Evolutionary conservation across 176 grass and related monocot genomes (phyloP).

Genomic region (Phyllostachys edulis): DNA sequence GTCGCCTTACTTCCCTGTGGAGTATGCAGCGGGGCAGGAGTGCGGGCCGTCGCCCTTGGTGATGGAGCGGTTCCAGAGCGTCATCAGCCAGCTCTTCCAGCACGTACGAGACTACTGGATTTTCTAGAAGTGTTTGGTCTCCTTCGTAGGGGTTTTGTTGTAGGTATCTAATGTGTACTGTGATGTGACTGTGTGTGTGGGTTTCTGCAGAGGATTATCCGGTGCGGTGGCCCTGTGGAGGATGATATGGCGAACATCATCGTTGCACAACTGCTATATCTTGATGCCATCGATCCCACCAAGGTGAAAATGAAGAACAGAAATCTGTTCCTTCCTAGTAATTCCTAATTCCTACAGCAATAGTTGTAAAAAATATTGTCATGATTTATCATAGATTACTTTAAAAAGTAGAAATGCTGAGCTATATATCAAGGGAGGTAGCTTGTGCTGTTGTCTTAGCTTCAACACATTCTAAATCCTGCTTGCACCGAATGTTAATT

Average conservation of each 20-base stretch:
- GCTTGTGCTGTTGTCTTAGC: neutral
- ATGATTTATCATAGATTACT: neutral
- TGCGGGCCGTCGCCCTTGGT: conserved; percentile 79
- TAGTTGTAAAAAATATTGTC: neutral
- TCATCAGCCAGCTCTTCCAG: conserved; percentile 89
- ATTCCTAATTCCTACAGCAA: neutral
- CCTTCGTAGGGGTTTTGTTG: neutral
- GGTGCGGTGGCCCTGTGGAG: conserved; percentile 72
- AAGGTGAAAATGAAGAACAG: conserved; percentile 48
- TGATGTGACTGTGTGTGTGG: too few species aligned
- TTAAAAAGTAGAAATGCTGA: neutral
- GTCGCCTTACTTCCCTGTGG: conserved; percentile 54
- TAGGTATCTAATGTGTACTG: neutral
- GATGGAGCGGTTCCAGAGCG: conserved; percentile 78
- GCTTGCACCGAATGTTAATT: neutral
- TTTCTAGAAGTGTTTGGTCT: neutral
- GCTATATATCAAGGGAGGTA: neutral
- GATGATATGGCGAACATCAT: conserved; percentile 88
- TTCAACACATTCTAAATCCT: neutral
- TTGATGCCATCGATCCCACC: conserved; percentile 75
- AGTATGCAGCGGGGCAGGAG: conserved; percentile 50
- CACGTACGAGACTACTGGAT: conserved; percentile 44
- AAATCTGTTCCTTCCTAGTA: neutral
- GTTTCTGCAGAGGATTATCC: conserved; percentile 77
- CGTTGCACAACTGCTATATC: conserved; percentile 82